Evolutionary conservation across 179 eudicot species (phyloP).

Genomic region (Amaranthus tricolor): DNA sequence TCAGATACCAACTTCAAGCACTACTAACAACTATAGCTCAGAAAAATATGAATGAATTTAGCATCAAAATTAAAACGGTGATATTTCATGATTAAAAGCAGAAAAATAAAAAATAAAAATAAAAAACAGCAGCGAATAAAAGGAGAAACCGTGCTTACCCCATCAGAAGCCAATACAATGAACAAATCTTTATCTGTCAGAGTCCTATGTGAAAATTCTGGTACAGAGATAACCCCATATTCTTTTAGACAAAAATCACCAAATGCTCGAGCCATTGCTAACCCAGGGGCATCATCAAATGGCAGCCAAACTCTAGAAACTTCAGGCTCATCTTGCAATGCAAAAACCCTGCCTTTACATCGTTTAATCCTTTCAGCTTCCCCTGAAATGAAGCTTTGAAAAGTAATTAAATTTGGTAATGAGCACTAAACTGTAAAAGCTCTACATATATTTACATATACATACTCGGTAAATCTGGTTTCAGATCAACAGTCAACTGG

Average conservation of each 20-base stretch:
- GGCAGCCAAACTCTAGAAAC: conserved; percentile 97
- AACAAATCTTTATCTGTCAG: conserved; percentile 82
- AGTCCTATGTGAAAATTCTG: conserved; percentile 67
- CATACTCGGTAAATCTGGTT: conserved; percentile 97
- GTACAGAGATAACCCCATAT: conserved; percentile 94
- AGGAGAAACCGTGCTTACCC: conserved; percentile 51
- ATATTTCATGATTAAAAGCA: not conserved
- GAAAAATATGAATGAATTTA: not conserved
- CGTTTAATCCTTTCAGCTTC: conserved; percentile 95
- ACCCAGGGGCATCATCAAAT: conserved; percentile 96
- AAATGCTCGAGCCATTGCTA: conserved; percentile 99
- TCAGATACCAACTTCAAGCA: too few species aligned
- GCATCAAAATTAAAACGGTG: not conserved
- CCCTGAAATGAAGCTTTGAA: conserved; percentile 37
- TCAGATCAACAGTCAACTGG: conserved; percentile 96
- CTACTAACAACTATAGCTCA: not conserved
- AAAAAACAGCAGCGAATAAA: conserved; percentile 5
- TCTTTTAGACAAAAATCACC: conserved; percentile 97
- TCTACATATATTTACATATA: not conserved
- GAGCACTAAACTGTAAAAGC: not conserved
- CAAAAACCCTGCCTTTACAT: conserved; percentile 94
- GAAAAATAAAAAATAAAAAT: not conserved
- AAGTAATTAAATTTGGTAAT: conserved; percentile 15
- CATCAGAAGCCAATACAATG: conserved; percentile 93
- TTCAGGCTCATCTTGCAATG: conserved; percentile 99